Base-by-base conservation (phyloP, 2,329 filamentous ascomycete genomes). In the Colletotrichum spinosum region DNA sequence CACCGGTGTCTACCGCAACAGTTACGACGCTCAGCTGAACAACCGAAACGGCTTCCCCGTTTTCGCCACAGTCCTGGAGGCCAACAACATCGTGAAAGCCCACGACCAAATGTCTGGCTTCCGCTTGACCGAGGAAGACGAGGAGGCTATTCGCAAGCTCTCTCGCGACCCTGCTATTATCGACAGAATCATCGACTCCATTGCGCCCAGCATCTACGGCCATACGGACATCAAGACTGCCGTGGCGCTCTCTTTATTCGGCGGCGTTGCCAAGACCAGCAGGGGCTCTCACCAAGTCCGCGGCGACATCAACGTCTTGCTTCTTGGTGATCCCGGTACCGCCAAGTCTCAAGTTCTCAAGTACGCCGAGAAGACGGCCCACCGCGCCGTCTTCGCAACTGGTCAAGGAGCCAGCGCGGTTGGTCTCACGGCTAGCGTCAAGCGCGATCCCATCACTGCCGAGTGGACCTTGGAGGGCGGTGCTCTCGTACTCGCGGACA, bases 21-120 rank as follows among this genome's bases (percentile, higher is more conserved):
- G 97, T 81, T 99, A 97, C 74, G 95, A 98, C 76, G 94, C 96
- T 4, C 93, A 97, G 72, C 86, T 99, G 59, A 99, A 99, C 81
- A 98, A 97, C 82, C 95, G 96, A 74, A 99, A 98, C 75, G 96
- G 96, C 5, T 98, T 99, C 80, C 96, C 96, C 0, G 96, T 99
- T 41, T 99, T 99, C 78, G 95, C 96, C 5, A 99, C 96, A 0
- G 96, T 99, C 65, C 86, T 99, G 5, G 96, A 99, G 78, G 97
- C 97, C 34, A 99, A 99, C 79, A 94, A 99, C 71, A 89, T 98
- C 6, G 90, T 98, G 79, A 99, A 99, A 79, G 91, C 95, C 0
- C 96, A 99, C 75, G 96, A 99, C 76, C 94, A 99, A 79, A 90
- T 99, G 67, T 96, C 96, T 73, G 96, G 96, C 61, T 99, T 99